Evolutionary conservation across 495 filamentous ascomycete genomes (phyloP), one percentile per base, ranked within the genome.

Genomic region (Xylaria cubensis): DNA sequence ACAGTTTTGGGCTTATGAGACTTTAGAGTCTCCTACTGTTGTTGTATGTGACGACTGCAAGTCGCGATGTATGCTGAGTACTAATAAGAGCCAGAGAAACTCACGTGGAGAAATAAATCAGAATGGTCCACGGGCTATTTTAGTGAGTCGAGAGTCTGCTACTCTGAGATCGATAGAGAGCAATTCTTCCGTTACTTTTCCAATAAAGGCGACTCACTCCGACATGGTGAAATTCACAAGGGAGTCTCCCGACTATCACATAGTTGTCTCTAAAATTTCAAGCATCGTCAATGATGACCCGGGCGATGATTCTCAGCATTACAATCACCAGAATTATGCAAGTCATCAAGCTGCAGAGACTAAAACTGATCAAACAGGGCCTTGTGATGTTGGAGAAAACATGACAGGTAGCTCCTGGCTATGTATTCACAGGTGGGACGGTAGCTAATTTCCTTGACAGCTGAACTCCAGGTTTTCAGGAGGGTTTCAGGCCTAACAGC

Each of bases 1-100:
- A 32, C 13, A 67, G 17, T 62, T 63, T 53, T 75, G 74, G 74
- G 71, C 62, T 9, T 75, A 71, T 58, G 74, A 75, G 39, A 73
- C 74, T 34, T 21, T 63, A 19, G 53, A 36, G 6, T 56, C 71
- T 32, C 64, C 71, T 2, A 73, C 71, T 39, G 34, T 63, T 46
- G 29, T 24, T 36, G 71, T 68, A 68, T 46, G 63, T 15, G n/a
- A 15, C 9, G 19, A 21, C 59, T 26, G 0, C 39, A 13, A 63
- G n/a, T 26, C 39, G 59, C 2, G 17, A 63, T 42, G 4, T 41
- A 17, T 58, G 10, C 21, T 44, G 0, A 63, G 19, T 26, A 36
- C 59, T 63, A 3, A 63, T n/a, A 29, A 63, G 8, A 1, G 26
- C 3, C 6, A 63, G 59, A 63, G 17, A 44, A 26, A 39, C 8